Evolutionary conservation across 257 asterid genomes (phyloP).

Genomic region (Mentha longifolia): DNA sequence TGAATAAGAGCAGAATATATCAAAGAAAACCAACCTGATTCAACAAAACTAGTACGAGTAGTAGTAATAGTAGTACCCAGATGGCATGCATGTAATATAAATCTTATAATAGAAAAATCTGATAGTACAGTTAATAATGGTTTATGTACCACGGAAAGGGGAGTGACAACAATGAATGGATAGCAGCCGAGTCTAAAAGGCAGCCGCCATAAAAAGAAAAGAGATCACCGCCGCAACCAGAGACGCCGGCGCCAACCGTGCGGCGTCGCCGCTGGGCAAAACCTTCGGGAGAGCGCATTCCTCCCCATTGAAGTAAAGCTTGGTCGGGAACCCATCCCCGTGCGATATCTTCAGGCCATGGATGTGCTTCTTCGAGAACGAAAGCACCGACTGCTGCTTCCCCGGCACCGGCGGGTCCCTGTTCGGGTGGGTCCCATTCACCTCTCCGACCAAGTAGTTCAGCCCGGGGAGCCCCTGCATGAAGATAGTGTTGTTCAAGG

Average conservation of each 20-base stretch:
- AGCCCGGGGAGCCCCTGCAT: conserved; percentile 90
- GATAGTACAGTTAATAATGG: not conserved
- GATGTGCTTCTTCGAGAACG: conserved; percentile 64
- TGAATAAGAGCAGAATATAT: too few species aligned
- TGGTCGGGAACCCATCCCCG: conserved; percentile 94
- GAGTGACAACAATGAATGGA: not conserved
- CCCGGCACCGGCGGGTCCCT: conserved; percentile 81
- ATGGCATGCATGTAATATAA: not conserved
- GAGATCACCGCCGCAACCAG: too few species aligned
- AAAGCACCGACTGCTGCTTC: conserved; percentile 84
- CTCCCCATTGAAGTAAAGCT: conserved; percentile 81
- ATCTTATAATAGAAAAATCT: not conserved
- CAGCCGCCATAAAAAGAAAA: conserved; percentile 20
- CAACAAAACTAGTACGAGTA: too few species aligned
- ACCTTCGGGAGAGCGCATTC: conserved; percentile 78
- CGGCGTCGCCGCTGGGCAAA: conserved; percentile 46
- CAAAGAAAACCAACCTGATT: too few species aligned
- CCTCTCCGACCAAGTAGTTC: conserved; percentile 75
- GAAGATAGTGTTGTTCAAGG: conserved; percentile 50
- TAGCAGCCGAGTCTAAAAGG: not conserved
- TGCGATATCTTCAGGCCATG: conserved; percentile 37
- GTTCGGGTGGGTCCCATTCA: conserved; percentile 71
- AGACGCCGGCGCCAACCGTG: conserved; percentile 22
- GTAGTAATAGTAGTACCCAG: too few species aligned
- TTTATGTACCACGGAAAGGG: not conserved